phyloP scores from a whole-genome alignment of 148 eudicot genomes.

The Talinum fruticosum region DNA sequence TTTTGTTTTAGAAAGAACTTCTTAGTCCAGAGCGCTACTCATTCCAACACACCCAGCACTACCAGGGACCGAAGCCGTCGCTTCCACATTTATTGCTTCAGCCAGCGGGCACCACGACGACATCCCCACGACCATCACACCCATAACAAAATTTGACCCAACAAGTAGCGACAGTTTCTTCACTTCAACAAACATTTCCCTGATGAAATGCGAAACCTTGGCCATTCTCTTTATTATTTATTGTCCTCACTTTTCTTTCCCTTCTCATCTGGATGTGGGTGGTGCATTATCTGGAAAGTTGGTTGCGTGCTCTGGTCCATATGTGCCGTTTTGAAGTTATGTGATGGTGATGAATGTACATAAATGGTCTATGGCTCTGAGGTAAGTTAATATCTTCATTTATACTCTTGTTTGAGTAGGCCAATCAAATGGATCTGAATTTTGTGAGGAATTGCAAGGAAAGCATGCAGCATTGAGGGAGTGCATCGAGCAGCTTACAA shows the following conservation, averaged over 20 bases:
- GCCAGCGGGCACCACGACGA: no score
- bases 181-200: no score
- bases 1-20: no score
- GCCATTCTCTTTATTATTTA: neutral
- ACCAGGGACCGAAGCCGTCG: no score
- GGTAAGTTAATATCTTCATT: neutral
- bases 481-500: conserved; percentile 64
- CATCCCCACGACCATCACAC: no score
- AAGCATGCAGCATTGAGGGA: conserved; percentile 68
- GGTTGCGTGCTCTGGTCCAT: neutral
- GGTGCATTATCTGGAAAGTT: neutral
- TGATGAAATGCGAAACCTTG: no score
- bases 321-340: neutral
- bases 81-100: no score
- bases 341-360: neutral
- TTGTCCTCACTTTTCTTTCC: neutral
- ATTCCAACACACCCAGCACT: no score
- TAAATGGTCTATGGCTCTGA: neutral
- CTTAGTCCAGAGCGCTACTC: no score
- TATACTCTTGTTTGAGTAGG: conserved; percentile 28
- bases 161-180: no score
- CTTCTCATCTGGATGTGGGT: neutral
- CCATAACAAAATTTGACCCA: no score
- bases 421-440: conserved; percentile 37
- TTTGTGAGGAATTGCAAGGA: conserved; percentile 66